These are phyloP conservation scores for Dacryopinax spathularia DNA, from an alignment of 768 basidiomycete species.

Conservation along the genomic window DNA sequence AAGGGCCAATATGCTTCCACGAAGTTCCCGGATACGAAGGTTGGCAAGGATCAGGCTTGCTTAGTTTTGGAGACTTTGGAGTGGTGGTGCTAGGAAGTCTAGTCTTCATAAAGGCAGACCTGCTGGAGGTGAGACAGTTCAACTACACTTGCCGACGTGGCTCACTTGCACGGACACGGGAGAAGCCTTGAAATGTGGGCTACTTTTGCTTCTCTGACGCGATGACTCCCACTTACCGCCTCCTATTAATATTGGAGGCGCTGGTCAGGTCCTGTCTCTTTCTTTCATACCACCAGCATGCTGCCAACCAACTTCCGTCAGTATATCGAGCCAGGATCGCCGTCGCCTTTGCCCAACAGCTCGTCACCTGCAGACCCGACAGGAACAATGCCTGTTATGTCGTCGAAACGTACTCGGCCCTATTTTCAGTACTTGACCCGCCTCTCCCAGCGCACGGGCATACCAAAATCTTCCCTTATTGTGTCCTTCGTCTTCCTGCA, in stretches of 20 bases:
- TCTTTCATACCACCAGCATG: neutral
- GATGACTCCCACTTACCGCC: too few species aligned
- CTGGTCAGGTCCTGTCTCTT: neutral
- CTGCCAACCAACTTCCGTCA: neutral
- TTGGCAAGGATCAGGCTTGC: neutral
- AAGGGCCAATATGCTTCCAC: neutral
- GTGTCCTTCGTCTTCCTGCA: conserved; percentile 73
- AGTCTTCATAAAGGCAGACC: too few species aligned
- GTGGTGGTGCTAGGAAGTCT: neutral
- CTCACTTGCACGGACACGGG: too few species aligned
- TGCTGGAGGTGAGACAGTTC: neutral
- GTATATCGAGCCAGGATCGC: neutral
- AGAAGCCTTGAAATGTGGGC: neutral
- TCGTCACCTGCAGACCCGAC: neutral
- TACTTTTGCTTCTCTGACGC: too few species aligned
- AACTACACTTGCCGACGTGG: too few species aligned
- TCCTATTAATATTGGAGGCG: too few species aligned
- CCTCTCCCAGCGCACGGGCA: conserved; percentile 53
- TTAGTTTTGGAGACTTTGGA: too few species aligned
- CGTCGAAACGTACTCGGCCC: neutral
- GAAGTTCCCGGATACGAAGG: neutral
- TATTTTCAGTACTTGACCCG: neutral
- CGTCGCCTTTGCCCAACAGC: neutral
- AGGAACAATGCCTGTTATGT: neutral
- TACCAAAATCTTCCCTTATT: conserved; percentile 60